Conservation (phyloP, 2,329 filamentous ascomycete species). For the Remersonia thermophila region DNA sequence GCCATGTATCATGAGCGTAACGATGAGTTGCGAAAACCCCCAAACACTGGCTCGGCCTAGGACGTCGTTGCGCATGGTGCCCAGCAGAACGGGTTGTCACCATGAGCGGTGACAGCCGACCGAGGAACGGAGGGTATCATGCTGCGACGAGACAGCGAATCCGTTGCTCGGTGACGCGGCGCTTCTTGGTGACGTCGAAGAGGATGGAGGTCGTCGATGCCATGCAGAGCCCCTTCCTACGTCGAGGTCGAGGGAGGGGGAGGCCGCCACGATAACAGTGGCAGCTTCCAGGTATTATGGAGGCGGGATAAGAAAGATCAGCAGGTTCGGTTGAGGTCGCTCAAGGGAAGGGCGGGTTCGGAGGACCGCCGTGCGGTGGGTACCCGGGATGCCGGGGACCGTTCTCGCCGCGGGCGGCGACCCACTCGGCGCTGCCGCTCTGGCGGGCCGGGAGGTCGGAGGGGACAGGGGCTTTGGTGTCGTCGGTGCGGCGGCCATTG, state of each 20-base stretch:
- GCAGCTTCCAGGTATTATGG: too few relatives aligned
- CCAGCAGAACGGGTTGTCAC: too few relatives aligned
- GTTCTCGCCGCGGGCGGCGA: constrained; percentile 25
- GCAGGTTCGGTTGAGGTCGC: neutral
- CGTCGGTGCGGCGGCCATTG: constrained; percentile 26
- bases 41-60: too few relatives aligned
- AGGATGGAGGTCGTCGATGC: too few relatives aligned
- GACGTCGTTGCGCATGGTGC: too few relatives aligned
- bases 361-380: constrained; percentile 9
- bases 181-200: neutral
- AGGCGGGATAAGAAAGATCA: neutral
- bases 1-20: too few relatives aligned
- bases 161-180: constrained; percentile 3
- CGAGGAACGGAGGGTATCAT: constrained; percentile 12
- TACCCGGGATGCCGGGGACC: constrained; percentile 14
- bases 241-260: too few relatives aligned
- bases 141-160: constrained; percentile 9
- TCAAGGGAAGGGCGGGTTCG: constrained; percentile 15
- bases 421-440: constrained; percentile 26
- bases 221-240: too few relatives aligned
- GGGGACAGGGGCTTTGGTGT: constrained; percentile 42
- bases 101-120: neutral
- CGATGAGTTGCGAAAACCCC: too few relatives aligned
- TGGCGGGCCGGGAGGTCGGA: constrained; percentile 41
- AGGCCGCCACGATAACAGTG: too few relatives aligned